A percentile compares a stretch with the other conserved stretches of the same genome.
phyloP scores from a whole-genome alignment of 495 filamentous ascomycete species.

The Penicillium subrubescens region DNA sequence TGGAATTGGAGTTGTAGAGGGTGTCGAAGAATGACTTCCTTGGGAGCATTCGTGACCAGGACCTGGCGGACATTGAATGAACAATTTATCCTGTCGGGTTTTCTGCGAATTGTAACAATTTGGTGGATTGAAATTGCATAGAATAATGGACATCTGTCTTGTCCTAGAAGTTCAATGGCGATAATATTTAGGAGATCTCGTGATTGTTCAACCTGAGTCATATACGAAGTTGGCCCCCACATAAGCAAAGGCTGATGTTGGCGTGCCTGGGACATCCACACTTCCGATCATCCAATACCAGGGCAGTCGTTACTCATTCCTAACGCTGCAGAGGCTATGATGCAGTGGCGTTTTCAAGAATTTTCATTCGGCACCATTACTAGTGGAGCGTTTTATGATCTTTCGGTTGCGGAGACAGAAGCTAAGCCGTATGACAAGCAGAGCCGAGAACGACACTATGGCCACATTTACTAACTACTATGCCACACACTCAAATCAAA shows the following conservation, averaged over 20 bases:
- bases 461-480: background rate
- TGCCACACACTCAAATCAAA: background rate
- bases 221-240: background rate
- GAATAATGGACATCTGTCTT: background rate
- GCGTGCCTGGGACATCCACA: background rate
- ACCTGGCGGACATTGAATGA: background rate
- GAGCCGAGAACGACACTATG: background rate
- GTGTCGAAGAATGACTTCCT: background rate
- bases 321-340: too few relatives aligned
- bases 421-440: background rate
- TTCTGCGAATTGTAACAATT: background rate
- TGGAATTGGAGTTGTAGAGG: background rate
- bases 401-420: background rate
- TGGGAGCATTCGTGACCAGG: slow-evolving; percentile 1
- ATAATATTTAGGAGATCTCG: background rate
- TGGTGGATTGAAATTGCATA: background rate
- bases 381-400: background rate
- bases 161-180: background rate
- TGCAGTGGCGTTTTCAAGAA: background rate
- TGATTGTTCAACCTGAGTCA: background rate
- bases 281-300: background rate
- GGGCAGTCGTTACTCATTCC: background rate
- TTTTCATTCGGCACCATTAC: background rate
- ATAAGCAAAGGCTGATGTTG: background rate
- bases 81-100: background rate